Conservation (phyloP, 345 rosid genomes). For the Kandelia obovata region DNA sequence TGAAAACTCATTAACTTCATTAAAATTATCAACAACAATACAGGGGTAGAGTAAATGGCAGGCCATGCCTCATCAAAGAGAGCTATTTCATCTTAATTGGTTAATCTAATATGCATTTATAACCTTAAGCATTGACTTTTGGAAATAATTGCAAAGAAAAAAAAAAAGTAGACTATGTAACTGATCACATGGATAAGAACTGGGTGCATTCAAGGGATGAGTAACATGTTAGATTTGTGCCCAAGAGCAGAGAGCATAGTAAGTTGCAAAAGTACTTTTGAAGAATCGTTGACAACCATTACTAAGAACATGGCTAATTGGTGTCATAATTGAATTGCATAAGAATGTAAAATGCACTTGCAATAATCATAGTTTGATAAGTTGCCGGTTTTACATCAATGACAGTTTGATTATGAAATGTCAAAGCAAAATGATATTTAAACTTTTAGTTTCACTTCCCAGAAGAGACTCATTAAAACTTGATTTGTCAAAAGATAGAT, state of each 20-base stretch:
- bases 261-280: no score
- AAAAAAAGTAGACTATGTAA: no score
- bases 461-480: background rate
- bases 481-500: background rate
- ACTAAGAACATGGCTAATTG: background rate
- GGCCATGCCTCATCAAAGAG: background rate
- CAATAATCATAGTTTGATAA: background rate
- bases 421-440: background rate
- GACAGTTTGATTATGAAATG: background rate
- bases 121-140: no score
- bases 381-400: background rate
- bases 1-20: constrained; percentile 1
- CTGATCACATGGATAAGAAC: no score
- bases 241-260: no score
- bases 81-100: background rate
- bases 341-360: background rate
- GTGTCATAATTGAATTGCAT: background rate
- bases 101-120: no score
- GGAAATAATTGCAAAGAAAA: no score
- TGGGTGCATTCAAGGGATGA: no score
- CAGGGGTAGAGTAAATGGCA: background rate
- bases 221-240: no score
- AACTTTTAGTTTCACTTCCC: background rate
- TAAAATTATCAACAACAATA: background rate
- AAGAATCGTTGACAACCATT: background rate